Evolutionary conservation across 306 rosid genomes (phyloP).

Genomic region (Prunus fruticosa): DNA sequence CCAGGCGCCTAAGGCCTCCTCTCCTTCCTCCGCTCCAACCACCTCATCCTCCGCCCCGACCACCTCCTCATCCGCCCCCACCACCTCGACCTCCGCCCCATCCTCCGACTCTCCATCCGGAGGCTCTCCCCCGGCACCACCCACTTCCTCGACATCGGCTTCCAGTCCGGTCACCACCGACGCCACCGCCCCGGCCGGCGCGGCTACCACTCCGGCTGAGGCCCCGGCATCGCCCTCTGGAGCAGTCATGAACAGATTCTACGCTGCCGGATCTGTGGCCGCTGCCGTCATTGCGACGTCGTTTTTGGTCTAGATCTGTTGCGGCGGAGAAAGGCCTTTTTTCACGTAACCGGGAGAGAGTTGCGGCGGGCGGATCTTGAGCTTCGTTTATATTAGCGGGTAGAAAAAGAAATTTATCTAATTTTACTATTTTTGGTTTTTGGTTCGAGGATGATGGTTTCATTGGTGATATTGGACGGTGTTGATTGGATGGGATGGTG

Average conservation of each 20-base stretch:
- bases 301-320: constrained; percentile 53
- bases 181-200: neutral
- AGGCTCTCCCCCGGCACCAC: constrained; percentile 10
- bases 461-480: neutral
- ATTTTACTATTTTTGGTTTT: neutral
- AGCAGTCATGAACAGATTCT: constrained; percentile 28
- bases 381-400: constrained; percentile 25
- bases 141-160: constrained; percentile 25
- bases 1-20: constrained; percentile 12
- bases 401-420: neutral
- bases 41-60: constrained; percentile 32
- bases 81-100: constrained; percentile 23
- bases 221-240: constrained; percentile 1
- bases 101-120: constrained; percentile 27
- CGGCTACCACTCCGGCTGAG: constrained; percentile 7
- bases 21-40: constrained; percentile 2
- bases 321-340: neutral
- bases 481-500: neutral
- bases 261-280: constrained; percentile 44
- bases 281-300: constrained; percentile 30
- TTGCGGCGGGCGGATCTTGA: constrained; percentile 12
- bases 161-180: constrained; percentile 16
- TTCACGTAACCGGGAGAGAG: constrained; percentile 11
- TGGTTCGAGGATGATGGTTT: neutral
- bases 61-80: constrained; percentile 16